A percentile compares a stretch with the other conserved stretches of the same genome.
Conservation (phyloP, 805 yeast species). For the Komagataella mondaviorum region DNA sequence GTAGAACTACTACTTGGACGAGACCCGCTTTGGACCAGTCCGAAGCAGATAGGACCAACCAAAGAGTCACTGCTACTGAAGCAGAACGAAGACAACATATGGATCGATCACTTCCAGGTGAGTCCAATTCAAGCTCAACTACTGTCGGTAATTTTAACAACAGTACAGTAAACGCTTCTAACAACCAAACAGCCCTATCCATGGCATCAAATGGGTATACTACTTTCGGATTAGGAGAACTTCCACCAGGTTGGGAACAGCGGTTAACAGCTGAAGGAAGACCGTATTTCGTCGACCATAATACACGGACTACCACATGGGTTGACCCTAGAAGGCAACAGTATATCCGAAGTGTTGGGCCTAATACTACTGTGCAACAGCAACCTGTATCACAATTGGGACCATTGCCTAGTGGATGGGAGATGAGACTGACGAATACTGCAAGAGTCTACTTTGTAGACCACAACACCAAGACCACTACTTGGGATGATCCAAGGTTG, state of each 20-base stretch:
- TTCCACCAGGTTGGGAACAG: conserved; percentile 99
- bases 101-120: conserved; percentile 79
- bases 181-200: conserved; percentile 28
- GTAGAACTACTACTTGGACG: conserved; percentile 98
- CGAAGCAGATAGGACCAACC: conserved; percentile 52
- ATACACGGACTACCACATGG: conserved; percentile 99
- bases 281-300: conserved; percentile 96
- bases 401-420: conserved; percentile 98
- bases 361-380: conserved; percentile 86
- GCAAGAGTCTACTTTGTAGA: conserved; percentile 98
- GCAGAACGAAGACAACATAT: conserved; percentile 86
- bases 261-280: conserved; percentile 96
- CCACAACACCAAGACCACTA: conserved; percentile 97
- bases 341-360: conserved; percentile 88
- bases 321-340: conserved; percentile 99
- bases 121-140: conserved; percentile 11
- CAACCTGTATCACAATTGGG: conserved; percentile 97
- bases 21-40: conserved; percentile 79
- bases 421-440: conserved; percentile 97
- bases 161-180: conserved; percentile 23
- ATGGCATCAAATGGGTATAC: conserved; percentile 77
- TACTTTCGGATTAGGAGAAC: conserved; percentile 90
- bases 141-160: conserved; percentile 14
- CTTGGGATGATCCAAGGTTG: conserved; percentile 99
- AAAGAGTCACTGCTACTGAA: conserved; percentile 59